Evolutionary conservation across 108 stramenopile species (phyloP).

Genomic region (Fragilariopsis cylindrus): DNA sequence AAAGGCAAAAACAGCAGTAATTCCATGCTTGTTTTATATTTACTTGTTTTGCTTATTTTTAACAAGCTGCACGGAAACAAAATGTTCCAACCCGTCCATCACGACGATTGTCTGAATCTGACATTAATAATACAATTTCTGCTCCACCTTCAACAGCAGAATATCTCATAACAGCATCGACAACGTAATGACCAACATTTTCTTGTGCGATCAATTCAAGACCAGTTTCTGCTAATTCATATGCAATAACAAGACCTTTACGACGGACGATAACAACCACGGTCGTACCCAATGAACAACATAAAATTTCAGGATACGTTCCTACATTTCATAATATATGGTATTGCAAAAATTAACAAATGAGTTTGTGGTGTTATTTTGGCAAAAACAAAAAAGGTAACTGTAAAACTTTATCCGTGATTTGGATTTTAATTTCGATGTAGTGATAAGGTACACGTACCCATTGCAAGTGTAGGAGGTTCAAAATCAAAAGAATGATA

Average conservation of each 20-base stretch:
- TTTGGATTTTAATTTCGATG: too few species aligned
- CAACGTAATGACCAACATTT: conserved; percentile 69
- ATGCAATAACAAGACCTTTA: conserved; percentile 69
- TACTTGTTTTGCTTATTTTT: not conserved
- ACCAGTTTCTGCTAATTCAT: conserved; percentile 62
- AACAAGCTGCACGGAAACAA: conserved; percentile 45
- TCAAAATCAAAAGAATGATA: conserved; percentile 46
- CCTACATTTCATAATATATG: not conserved
- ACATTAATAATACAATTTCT: conserved; percentile 78
- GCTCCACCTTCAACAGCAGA: conserved; percentile 54
- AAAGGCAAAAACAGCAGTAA: too few species aligned
- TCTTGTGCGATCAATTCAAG: conserved; percentile 65
- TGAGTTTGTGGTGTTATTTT: too few species aligned
- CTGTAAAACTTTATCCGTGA: too few species aligned
- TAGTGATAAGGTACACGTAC: conserved; percentile 11
- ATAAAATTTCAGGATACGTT: conserved; percentile 67
- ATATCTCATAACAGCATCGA: conserved; percentile 83
- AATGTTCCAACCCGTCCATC: conserved; percentile 79
- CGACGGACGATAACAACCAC: conserved; percentile 72
- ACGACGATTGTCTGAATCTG: conserved; percentile 59
- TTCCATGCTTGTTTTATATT: too few species aligned
- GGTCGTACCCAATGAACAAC: conserved; percentile 63
- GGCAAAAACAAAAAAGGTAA: too few species aligned
- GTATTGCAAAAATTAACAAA: too few species aligned
- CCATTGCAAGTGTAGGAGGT: conserved; percentile 85